Percentiles rank a stretch among this genome's conserved stretches.
These are phyloP conservation scores for Exophiala spinifera DNA, from an alignment of 2,329 filamentous ascomycete genomes.

Conservation along the genomic window DNA sequence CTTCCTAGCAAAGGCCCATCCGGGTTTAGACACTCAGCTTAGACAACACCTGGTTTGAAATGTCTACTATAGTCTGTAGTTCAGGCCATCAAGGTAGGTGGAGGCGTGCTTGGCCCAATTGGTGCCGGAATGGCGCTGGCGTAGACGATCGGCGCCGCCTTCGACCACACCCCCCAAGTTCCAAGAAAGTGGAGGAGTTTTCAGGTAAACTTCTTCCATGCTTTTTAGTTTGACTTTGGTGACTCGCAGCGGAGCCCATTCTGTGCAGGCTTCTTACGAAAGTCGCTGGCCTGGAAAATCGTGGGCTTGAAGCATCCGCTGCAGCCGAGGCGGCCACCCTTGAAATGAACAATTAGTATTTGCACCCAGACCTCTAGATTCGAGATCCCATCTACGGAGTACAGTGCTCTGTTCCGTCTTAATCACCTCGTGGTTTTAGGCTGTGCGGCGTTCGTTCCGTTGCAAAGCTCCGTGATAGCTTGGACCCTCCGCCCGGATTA, in stretches of 20 bases:
- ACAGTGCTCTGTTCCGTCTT: too few relatives aligned
- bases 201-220: background rate
- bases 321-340: background rate
- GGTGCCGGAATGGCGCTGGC: constrained; percentile 3
- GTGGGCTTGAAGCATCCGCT: background rate
- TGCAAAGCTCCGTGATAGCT: background rate
- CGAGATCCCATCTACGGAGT: background rate
- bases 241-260: too few relatives aligned
- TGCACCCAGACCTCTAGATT: background rate
- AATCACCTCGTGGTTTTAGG: background rate
- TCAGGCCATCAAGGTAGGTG: background rate
- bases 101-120: background rate
- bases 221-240: too few relatives aligned
- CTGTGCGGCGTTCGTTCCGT: background rate
- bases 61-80: too few relatives aligned
- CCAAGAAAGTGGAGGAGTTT: constrained; percentile 4
- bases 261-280: too few relatives aligned
- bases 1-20: background rate
- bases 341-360: background rate
- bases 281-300: background rate
- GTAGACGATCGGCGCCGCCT: constrained; percentile 1
- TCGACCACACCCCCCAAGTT: background rate
- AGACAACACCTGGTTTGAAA: background rate
- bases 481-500: background rate
- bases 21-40: too few relatives aligned